These are phyloP conservation scores for Pisolithus albus DNA, from an alignment of 768 basidiomycete species.

Conservation along the genomic window DNA sequence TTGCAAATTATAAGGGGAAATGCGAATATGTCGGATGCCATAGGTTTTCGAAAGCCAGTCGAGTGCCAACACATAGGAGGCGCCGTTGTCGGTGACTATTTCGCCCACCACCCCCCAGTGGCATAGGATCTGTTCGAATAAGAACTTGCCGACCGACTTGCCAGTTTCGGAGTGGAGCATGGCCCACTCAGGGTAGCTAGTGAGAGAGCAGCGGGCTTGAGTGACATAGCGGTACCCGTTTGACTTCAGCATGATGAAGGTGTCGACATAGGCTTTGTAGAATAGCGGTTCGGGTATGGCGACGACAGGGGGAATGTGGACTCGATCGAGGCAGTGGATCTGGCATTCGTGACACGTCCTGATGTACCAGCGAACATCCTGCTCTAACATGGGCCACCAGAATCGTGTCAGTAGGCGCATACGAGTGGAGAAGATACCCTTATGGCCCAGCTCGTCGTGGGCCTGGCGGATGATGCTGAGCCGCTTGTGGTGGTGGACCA, in stretches of 20 bases:
- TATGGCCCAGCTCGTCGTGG: slow-evolving; percentile 5
- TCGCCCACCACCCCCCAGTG: not conserved
- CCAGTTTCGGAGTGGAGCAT: slow-evolving; percentile 24
- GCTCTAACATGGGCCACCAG: slow-evolving; percentile 3
- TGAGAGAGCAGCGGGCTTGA: not conserved
- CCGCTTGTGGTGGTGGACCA: not conserved
- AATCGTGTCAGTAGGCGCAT: not conserved
- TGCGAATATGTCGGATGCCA: too few relatives aligned
- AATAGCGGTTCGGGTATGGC: slow-evolving; percentile 7
- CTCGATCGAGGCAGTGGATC: slow-evolving; percentile 20
- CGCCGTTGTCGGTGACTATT: not conserved
- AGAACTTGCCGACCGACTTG: slow-evolving; percentile 2
- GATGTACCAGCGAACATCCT: slow-evolving; percentile 13
- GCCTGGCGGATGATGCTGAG: not conserved
- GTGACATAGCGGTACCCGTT: slow-evolving; percentile 12
- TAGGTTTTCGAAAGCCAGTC: too few relatives aligned
- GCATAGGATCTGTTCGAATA: slow-evolving; percentile 18
- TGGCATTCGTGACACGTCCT: slow-evolving; percentile 30
- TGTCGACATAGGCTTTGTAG: slow-evolving; percentile 1
- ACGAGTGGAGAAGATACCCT: not conserved
- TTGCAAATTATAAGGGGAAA: too few relatives aligned
- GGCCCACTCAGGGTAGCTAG: slow-evolving; percentile 16
- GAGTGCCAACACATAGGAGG: not conserved
- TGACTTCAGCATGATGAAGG: slow-evolving; percentile 1
- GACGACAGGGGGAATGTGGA: slow-evolving; percentile 11